These are phyloP conservation scores for Gentiana macrophylla DNA, from an alignment of 257 asterid species.

Conservation along the genomic window DNA sequence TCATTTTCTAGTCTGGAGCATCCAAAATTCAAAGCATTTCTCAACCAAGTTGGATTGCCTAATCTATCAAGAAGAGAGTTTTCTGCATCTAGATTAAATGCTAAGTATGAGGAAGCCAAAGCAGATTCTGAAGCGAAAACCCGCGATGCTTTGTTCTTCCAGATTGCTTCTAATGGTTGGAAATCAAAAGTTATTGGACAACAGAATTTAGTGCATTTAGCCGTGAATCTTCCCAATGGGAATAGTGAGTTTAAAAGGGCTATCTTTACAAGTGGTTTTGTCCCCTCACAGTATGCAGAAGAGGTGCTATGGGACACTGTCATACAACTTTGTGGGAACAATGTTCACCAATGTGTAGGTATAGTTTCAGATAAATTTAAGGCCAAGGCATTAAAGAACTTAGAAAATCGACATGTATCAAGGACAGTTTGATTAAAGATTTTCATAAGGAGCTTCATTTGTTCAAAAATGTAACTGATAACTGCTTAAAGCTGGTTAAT, in stretches of 20 bases:
- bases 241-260: constrained; percentile 65
- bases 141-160: constrained; percentile 95
- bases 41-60: constrained; percentile 74
- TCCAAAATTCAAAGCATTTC: constrained; percentile 81
- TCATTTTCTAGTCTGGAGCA: constrained; percentile 79
- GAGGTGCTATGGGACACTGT: constrained; percentile 78
- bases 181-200: constrained; percentile 29
- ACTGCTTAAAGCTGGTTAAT: constrained; percentile 59
- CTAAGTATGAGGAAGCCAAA: constrained; percentile 54
- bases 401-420: constrained; percentile 73
- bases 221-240: constrained; percentile 89
- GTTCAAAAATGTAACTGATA: constrained; percentile 56
- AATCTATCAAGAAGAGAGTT: constrained; percentile 48
- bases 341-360: constrained; percentile 69
- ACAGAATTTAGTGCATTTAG: constrained; percentile 55
- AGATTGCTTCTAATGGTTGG: constrained; percentile 86
- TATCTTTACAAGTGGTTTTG: constrained; percentile 53
- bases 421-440: constrained; percentile 67
- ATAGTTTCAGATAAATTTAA: constrained; percentile 89
- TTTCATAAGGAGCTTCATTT: constrained; percentile 71
- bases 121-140: constrained; percentile 72
- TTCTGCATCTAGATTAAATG: constrained; percentile 51
- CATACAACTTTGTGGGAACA: constrained; percentile 64
- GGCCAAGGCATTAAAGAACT: constrained; percentile 57
- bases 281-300: constrained; percentile 69